Conservation (phyloP, 208 protist species). For the Acanthamoeba royreba region DNA sequence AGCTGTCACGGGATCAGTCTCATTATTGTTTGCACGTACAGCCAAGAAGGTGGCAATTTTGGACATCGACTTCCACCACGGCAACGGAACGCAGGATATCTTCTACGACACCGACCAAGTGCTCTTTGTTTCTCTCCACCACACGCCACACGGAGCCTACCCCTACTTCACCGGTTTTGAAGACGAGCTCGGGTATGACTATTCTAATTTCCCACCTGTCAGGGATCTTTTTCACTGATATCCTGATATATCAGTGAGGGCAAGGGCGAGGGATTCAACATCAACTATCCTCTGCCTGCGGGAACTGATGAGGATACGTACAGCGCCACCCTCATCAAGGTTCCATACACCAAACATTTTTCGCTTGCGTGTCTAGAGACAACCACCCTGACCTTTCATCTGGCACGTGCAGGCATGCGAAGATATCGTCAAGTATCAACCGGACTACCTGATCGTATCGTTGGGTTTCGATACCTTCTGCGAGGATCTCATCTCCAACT, state of each 20-base stretch:
- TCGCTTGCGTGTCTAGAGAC: neutral
- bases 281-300: constrained; percentile 58
- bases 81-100: constrained; percentile 64
- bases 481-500: constrained; percentile 18
- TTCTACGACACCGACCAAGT: constrained; percentile 61
- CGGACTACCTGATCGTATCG: constrained; percentile 52
- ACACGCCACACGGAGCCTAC: constrained; percentile 47
- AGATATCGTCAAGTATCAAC: neutral
- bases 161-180: constrained; percentile 19
- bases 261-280: constrained; percentile 57
- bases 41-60: constrained; percentile 59
- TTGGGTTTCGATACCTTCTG: constrained; percentile 50
- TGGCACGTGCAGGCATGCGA: neutral
- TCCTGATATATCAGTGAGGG: neutral
- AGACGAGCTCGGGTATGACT: neutral
- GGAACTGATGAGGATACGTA: constrained; percentile 48
- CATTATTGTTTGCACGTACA: neutral
- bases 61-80: constrained; percentile 66
- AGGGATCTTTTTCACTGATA: neutral
- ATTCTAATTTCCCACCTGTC: neutral
- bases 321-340: neutral
- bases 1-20: neutral
- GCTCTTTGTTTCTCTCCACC: constrained; percentile 65
- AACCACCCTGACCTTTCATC: neutral
- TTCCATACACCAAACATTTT: neutral